A percentile compares a stretch with the other conserved stretches of the same genome.
Conservation (phyloP, 148 eudicot species). For the Spergularia bocconei region DNA sequence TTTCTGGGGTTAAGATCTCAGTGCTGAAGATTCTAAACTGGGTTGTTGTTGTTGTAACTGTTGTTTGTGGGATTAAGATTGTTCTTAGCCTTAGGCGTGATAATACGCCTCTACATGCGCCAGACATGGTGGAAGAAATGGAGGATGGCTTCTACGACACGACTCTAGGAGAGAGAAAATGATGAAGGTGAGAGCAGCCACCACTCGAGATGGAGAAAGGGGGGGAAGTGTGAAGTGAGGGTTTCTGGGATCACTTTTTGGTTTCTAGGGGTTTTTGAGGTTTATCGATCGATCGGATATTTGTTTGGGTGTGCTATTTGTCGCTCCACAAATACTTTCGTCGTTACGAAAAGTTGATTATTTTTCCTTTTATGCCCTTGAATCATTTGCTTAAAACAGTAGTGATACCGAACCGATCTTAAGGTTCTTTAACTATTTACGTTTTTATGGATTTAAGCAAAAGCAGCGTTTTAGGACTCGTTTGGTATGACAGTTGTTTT, state of each 20-base stretch:
- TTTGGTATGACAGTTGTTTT: no score
- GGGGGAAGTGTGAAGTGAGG: neutral
- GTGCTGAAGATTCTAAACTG: conserved; percentile 39
- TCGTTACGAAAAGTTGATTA: no score
- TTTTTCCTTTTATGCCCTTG: no score
- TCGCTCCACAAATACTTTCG: no score
- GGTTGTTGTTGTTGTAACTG: conserved; percentile 14
- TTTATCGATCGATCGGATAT: neutral
- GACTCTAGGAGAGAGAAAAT: neutral
- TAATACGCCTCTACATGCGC: conserved; percentile 56
- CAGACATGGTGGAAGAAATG: conserved; percentile 33
- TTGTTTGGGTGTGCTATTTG: no score
- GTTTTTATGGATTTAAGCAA: no score
- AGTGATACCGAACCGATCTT: no score
- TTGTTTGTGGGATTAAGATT: conserved; percentile 28
- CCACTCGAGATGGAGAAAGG: no score
- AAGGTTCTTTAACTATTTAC: no score
- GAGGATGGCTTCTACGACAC: no score
- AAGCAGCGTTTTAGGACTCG: no score
- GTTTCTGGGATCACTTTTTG: neutral
- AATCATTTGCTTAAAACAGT: no score
- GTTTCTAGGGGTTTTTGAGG: conserved; percentile 1
- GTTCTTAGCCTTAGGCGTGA: conserved; percentile 47
- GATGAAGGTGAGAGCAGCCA: neutral
- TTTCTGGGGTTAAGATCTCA: conserved; percentile 22